Base-by-base conservation (phyloP, 2,329 filamentous ascomycete species). In the Pseudonectria buxi region DNA sequence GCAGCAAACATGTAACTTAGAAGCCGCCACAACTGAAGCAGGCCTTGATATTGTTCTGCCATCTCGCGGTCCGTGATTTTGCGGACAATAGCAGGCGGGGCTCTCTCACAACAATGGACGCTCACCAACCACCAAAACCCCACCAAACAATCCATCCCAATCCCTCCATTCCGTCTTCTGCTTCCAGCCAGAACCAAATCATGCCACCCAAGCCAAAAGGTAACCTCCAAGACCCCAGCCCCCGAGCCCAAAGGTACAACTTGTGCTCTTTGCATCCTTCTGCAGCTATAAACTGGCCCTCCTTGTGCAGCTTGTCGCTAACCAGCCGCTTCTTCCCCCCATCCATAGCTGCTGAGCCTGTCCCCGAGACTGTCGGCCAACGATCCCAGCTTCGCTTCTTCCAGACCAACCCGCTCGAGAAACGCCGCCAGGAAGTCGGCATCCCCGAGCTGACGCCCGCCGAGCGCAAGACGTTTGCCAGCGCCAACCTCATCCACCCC, bases 391-490 rank as follows among this genome's bases (percentile, higher is more conserved):
- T 68, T 39, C 65, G 64, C 39, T 71, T 67, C 61, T 64, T 67
- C 58, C 59, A 63, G 39, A 70, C 69, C 35, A 72, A 72, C 45
- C 72, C 72, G 7, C 54, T 67, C 59, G 62, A 69, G 38, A 57
- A 64, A 38, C 56, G 61, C 24, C 57, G 66, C 45, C 64, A 69
- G 41, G 55, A 68, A 43, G 58, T 58, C 36, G 70, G 68, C 30
- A 54, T 71, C 43, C 51, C 63, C 26, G 62, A 58, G 30, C 62
- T 76, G 26, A 66, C 64, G 9, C 57, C 67, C 3, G 58, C 64
- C 35, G 72, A 78, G 37, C 66, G 63, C 39, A 67, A 68, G 47
- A 64, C 63, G 14, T 76, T 69, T 59, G 51, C 65, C 26, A 66
- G 69, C 54, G 51, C 64, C 13, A 61, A 67, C 44, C 64, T 72